Evolutionary conservation across 2,329 filamentous ascomycete species (phyloP).

Genomic region (Trichoderma sp.): DNA sequence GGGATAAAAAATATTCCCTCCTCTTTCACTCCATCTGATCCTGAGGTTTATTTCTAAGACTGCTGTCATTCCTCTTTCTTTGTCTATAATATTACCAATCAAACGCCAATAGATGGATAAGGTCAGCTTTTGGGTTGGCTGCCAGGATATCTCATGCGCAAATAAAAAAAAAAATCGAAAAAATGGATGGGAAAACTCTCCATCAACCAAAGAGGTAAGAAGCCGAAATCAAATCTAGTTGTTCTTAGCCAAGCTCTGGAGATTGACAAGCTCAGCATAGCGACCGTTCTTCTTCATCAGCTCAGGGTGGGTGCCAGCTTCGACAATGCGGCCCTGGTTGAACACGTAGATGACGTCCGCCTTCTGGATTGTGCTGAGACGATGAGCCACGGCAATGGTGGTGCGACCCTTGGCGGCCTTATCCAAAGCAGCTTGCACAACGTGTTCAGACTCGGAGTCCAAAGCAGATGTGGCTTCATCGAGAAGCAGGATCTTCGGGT

Average conservation of each 20-base stretch:
- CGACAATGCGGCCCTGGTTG: constrained; percentile 83
- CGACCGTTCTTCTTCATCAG: constrained; percentile 70
- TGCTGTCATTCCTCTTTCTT: not conserved
- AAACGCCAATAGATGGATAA: constrained; percentile 27
- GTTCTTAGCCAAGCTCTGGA: constrained; percentile 75
- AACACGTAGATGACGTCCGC: constrained; percentile 97
- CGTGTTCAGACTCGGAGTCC: constrained; percentile 27
- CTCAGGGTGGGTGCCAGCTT: constrained; percentile 78
- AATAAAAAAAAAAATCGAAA: not conserved
- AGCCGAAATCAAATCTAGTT: not conserved
- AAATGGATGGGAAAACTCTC: not conserved
- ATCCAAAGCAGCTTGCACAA: constrained; percentile 28
- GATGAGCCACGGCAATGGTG: constrained; percentile 37
- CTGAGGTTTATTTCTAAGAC: constrained; percentile 1
- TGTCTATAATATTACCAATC: constrained; percentile 20
- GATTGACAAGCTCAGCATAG: constrained; percentile 78
- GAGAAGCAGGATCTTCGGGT: constrained; percentile 27
- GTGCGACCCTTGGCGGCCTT: constrained; percentile 37
- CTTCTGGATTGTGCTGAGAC: constrained; percentile 90
- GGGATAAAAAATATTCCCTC: not conserved
- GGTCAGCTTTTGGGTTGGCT: constrained; percentile 2
- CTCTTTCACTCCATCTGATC: not conserved
- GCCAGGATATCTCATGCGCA: constrained; percentile 27
- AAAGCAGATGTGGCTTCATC: constrained; percentile 29
- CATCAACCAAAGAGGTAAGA: not conserved